A percentile compares a stretch with the other conserved stretches of the same genome.
These are phyloP conservation scores for Naganishia cerealis DNA, from an alignment of 1,284 basidiomycete species.

Conservation along the genomic window DNA sequence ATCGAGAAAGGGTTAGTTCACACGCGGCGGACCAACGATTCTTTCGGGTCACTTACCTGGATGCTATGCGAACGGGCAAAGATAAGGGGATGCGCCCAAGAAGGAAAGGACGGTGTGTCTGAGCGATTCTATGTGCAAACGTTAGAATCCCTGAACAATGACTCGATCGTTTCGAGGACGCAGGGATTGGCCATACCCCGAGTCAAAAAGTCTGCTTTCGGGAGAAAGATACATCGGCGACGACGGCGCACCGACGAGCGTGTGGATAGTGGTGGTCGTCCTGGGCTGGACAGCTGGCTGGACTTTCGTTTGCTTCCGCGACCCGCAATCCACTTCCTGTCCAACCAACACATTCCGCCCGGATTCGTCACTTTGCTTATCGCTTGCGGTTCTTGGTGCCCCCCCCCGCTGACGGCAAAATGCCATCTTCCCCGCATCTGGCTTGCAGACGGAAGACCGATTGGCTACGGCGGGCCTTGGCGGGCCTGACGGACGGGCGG, in stretches of 20 bases:
- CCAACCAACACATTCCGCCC: slow-evolving; percentile 11
- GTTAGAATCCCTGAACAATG: background rate
- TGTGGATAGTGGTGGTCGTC: background rate
- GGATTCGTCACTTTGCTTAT: slow-evolving; percentile 10
- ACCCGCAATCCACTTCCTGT: background rate
- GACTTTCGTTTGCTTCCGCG: slow-evolving; percentile 15
- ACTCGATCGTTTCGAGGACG: background rate
- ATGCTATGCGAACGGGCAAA: background rate
- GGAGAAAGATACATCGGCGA: background rate
- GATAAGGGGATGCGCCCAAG: slow-evolving; percentile 1
- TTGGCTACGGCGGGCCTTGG: slow-evolving; percentile 2
- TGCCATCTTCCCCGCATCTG: slow-evolving; percentile 10
- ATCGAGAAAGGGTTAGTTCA: background rate
- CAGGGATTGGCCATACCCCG: background rate
- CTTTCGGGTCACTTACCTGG: background rate
- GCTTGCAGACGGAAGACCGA: slow-evolving; percentile 11
- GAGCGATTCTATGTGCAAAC: background rate
- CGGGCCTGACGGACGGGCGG: background rate
- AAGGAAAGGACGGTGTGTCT: slow-evolving; percentile 1
- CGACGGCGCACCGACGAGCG: background rate
- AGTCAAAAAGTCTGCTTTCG: background rate
- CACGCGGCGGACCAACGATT: background rate
- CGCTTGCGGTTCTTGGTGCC: slow-evolving; percentile 5
- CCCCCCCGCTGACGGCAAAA: background rate
- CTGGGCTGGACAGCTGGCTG: background rate